These are phyloP conservation scores for Chaetomium strumarium DNA, from an alignment of 2,329 filamentous ascomycete genomes.

Conservation along the genomic window DNA sequence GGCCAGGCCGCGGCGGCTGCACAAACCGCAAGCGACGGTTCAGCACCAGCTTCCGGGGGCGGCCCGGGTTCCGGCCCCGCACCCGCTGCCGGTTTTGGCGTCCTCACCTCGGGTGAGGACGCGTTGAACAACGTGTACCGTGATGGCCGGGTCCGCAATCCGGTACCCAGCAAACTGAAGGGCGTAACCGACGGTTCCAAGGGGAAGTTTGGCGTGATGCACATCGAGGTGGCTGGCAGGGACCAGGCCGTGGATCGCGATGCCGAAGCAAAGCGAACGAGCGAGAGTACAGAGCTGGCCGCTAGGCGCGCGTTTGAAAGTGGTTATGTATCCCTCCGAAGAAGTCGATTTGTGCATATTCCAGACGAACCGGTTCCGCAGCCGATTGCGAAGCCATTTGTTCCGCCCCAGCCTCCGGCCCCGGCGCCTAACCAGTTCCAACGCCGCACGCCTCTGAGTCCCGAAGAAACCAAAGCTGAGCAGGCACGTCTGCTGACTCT, in stretches of 20 bases:
- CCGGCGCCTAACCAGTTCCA: conserved; percentile 7
- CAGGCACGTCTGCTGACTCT: conserved; percentile 55
- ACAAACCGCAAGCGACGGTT: conserved; percentile 4
- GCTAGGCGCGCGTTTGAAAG: conserved; percentile 50
- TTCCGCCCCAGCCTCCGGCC: conserved; percentile 8
- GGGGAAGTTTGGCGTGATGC: conserved; percentile 59
- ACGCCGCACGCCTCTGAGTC: conserved; percentile 28
- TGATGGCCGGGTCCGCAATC: conserved; percentile 50
- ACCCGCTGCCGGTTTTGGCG: conserved; percentile 12
- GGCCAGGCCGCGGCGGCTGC: conserved; percentile 3
- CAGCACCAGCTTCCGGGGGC: background rate
- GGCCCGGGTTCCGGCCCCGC: conserved; percentile 1
- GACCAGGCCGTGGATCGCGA: conserved; percentile 44
- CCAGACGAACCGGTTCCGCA: conserved; percentile 24
- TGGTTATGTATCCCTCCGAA: conserved; percentile 47
- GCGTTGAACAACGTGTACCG: conserved; percentile 24
- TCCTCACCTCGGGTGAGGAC: conserved; percentile 23
- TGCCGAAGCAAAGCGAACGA: conserved; percentile 54
- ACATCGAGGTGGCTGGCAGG: conserved; percentile 47
- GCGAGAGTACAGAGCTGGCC: conserved; percentile 54
- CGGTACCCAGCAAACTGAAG: conserved; percentile 57
- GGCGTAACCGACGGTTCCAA: conserved; percentile 50
- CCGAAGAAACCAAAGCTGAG: conserved; percentile 51
- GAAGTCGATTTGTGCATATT: conserved; percentile 34
- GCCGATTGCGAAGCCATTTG: conserved; percentile 16